Evolutionary conservation across 2,329 filamentous ascomycete genomes (phyloP).

Genomic region (Graphiopsis chlorocephala): DNA sequence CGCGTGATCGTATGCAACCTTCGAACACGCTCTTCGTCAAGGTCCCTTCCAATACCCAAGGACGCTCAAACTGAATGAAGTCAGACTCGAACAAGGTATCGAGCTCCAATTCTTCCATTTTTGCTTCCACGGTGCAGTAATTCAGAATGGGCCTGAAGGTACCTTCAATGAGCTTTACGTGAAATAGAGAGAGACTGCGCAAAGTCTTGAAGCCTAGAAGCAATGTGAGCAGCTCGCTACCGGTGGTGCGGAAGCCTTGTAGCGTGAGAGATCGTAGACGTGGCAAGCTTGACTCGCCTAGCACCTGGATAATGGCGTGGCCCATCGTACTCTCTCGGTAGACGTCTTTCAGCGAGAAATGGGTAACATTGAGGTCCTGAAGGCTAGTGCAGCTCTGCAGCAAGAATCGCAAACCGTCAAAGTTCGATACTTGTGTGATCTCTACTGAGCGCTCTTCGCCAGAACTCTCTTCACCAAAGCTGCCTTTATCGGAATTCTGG

Average conservation of each 20-base stretch:
- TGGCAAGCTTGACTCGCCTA: neutral
- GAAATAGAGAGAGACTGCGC: neutral
- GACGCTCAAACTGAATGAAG: neutral
- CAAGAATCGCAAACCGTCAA: neutral
- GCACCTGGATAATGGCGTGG: neutral
- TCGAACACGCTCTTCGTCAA: no score
- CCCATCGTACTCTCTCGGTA: no score
- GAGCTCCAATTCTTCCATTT: neutral
- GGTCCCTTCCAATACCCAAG: neutral
- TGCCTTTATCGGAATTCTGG: neutral
- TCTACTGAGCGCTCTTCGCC: neutral
- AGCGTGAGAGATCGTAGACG: neutral
- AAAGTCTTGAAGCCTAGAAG: neutral
- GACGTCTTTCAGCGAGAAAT: neutral
- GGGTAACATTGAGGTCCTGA: neutral
- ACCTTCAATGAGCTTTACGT: neutral
- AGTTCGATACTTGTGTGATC: neutral
- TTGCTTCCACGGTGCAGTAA: constrained; percentile 1
- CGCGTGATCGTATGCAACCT: no score
- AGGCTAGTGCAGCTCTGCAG: neutral
- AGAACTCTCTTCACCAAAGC: no score
- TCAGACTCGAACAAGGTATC: neutral
- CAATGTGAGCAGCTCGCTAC: neutral
- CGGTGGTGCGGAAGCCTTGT: neutral
- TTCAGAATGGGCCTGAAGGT: neutral